Percentiles rank a stretch among this genome's conserved stretches.
These are phyloP conservation scores for Thecaphora thlaspeos DNA, from an alignment of 1,284 basidiomycete genomes.

Conservation along the genomic window DNA sequence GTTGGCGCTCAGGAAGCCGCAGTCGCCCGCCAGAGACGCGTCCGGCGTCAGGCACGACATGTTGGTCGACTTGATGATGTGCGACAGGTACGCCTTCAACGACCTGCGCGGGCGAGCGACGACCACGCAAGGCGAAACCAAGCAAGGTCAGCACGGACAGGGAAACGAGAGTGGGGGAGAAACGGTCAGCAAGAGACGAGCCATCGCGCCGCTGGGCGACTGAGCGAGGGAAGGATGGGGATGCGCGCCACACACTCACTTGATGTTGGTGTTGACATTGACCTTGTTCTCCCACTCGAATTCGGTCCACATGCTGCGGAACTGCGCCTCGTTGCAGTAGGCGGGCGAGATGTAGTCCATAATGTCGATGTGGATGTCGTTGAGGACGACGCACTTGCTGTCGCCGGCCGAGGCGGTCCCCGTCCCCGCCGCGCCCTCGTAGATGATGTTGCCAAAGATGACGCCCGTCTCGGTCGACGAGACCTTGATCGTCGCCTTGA, in stretches of 20 bases:
- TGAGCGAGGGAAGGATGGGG: too few species aligned
- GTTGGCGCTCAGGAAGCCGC: constrained; percentile 89
- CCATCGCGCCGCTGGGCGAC: too few species aligned
- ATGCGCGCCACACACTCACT: too few species aligned
- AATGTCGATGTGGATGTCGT: constrained; percentile 97
- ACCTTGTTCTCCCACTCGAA: constrained; percentile 99
- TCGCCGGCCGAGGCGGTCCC: constrained; percentile 42
- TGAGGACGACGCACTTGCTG: constrained; percentile 80
- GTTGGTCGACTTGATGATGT: constrained; percentile 82
- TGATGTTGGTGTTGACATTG: constrained; percentile 79
- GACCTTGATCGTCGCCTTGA: constrained; percentile 98
- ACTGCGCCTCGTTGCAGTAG: constrained; percentile 91
- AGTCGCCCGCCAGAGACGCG: constrained; percentile 83
- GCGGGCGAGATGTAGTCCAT: constrained; percentile 99
- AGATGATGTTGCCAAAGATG: constrained; percentile 96
- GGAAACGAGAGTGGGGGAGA: too few species aligned
- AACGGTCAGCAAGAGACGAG: too few species aligned
- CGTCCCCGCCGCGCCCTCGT: constrained; percentile 65
- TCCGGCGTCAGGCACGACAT: constrained; percentile 96
- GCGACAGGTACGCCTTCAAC: constrained; percentile 77
- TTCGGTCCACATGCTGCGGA: constrained; percentile 85
- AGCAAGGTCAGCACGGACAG: too few species aligned
- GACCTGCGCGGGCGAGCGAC: constrained; percentile 62
- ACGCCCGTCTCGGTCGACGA: constrained; percentile 85
- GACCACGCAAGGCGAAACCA: too few species aligned